A percentile compares a stretch with the other conserved stretches of the same genome.
phyloP scores from a whole-genome alignment of 2,329 filamentous ascomycete genomes.

The Trichoderma lentiforme region DNA sequence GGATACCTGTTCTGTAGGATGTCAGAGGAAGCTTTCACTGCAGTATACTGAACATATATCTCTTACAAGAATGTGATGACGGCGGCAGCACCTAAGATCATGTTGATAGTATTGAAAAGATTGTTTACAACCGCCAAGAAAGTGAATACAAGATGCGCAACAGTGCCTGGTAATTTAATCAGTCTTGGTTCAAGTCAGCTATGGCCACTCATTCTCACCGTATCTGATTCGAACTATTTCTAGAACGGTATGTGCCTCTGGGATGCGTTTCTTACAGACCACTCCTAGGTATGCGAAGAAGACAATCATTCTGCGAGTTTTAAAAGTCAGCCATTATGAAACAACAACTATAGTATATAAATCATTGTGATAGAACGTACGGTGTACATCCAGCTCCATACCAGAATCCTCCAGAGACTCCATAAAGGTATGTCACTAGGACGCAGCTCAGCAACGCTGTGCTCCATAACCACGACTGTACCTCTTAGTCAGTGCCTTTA shows the following conservation, averaged over 20 bases:
- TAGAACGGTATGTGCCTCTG: slow-evolving; percentile 5
- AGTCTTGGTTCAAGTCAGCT: neutral
- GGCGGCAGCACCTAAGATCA: slow-evolving; percentile 7
- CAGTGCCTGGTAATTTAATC: neutral
- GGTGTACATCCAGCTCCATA: slow-evolving; percentile 4
- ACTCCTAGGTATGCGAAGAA: slow-evolving; percentile 9
- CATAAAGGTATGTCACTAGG: neutral
- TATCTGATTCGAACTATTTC: slow-evolving; percentile 12
- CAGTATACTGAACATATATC: neutral
- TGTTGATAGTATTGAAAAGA: slow-evolving; percentile 8
- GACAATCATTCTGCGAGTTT: neutral
- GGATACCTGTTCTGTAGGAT: neutral
- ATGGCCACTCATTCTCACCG: neutral
- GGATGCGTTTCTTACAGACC: slow-evolving; percentile 5
- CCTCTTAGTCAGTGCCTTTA: neutral
- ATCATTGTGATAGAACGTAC: neutral
- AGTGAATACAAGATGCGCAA: slow-evolving; percentile 1
- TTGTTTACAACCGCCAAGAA: slow-evolving; percentile 11
- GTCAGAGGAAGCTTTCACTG: neutral
- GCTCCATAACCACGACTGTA: slow-evolving; percentile 7
- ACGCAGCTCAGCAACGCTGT: slow-evolving; percentile 5
- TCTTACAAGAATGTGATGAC: slow-evolving; percentile 5
- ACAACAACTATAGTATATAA: neutral
- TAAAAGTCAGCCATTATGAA: neutral
- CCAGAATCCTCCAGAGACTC: slow-evolving; percentile 7